Conservation (phyloP, 345 rosid genomes). For the Eucalyptus marginata region DNA sequence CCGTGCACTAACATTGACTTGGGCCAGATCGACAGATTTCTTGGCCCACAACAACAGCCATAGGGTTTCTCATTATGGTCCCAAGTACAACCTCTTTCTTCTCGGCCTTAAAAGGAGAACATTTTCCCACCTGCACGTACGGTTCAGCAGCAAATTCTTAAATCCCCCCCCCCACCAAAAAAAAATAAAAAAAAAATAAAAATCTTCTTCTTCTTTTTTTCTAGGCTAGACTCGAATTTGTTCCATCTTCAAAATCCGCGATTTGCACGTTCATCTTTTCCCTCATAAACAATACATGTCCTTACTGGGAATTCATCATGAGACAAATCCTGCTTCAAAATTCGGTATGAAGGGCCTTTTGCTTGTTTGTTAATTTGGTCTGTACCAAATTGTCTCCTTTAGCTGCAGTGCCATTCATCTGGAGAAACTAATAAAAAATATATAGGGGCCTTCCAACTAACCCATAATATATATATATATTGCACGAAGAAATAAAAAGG, state of each 20-base stretch:
- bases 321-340: not conserved
- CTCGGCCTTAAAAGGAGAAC: not conserved
- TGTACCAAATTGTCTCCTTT: not conserved
- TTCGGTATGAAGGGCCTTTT: not conserved
- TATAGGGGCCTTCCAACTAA: not conserved
- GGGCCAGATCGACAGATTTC: not conserved
- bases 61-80: not conserved
- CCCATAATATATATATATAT: not conserved
- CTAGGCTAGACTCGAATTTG: not conserved
- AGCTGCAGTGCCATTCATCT: not conserved
- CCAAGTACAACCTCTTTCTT: not conserved
- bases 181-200: too few relatives aligned
- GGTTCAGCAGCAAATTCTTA: not conserved
- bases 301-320: not conserved
- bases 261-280: not conserved
- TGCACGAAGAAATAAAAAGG: not conserved
- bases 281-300: not conserved
- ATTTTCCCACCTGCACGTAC: not conserved
- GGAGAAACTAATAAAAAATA: not conserved
- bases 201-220: not conserved
- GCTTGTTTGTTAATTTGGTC: not conserved
- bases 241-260: not conserved
- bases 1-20: not conserved
- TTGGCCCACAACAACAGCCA: not conserved
- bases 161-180: too few relatives aligned